These are phyloP conservation scores for Centaurea solstitialis DNA, from an alignment of 129 eudicot species.

Conservation along the genomic window DNA sequence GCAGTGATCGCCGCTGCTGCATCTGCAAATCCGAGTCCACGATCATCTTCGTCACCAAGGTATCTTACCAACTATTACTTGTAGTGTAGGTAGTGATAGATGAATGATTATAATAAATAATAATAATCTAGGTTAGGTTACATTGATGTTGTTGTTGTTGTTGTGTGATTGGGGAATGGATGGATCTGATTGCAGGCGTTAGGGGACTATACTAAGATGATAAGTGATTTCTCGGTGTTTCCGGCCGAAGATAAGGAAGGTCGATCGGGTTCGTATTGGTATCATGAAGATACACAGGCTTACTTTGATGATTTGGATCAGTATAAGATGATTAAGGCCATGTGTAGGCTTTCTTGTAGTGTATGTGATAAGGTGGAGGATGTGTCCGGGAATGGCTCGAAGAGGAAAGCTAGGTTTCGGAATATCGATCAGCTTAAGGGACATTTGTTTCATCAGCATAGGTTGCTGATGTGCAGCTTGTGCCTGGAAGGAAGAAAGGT, in stretches of 20 bases:
- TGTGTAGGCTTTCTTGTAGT: conserved; percentile 95
- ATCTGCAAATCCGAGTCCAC: conserved; percentile 82
- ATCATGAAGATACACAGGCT: conserved; percentile 93
- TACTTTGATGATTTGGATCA: conserved; percentile 93
- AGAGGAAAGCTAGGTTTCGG: conserved; percentile 72
- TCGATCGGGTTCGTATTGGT: conserved; percentile 71
- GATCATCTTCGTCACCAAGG: conserved; percentile 86
- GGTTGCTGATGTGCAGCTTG: conserved; percentile 80
- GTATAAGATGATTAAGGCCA: conserved; percentile 91
- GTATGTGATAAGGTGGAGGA: conserved; percentile 77
- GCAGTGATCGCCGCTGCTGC: conserved; percentile 90
- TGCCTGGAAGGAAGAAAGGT: conserved; percentile 99
- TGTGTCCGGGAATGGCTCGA: conserved; percentile 36
- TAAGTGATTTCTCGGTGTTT: conserved; percentile 66
- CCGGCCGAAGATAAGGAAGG: conserved; percentile 74
- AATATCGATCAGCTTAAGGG: conserved; percentile 88
- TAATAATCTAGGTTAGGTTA: too few species aligned
- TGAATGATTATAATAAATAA: too few species aligned
- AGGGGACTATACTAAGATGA: conserved; percentile 81
- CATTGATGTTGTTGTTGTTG: too few species aligned
- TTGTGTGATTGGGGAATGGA: conserved; percentile 4
- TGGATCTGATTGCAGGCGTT: conserved; percentile 62
- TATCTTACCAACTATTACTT: conserved; percentile 11
- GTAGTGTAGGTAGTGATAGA: neutral
- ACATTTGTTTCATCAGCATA: conserved; percentile 82